These are phyloP conservation scores for Pseudognaphalium luteoalbum DNA, from an alignment of 129 eudicot species.

Conservation along the genomic window DNA sequence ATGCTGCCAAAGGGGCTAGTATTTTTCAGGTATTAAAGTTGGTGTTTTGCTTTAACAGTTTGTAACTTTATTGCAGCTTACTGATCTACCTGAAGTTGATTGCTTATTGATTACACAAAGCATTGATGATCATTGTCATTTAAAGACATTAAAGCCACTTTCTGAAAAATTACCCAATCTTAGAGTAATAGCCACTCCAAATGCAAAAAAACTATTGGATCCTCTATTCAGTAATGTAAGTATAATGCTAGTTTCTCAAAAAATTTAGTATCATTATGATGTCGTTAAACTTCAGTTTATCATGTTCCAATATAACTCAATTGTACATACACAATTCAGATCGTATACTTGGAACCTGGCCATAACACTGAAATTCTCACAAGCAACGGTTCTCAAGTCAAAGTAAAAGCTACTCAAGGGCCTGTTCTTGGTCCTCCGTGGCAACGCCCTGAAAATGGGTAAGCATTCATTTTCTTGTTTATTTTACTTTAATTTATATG, in stretches of 20 bases:
- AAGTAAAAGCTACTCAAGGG: slow-evolving; percentile 77
- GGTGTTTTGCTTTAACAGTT: slow-evolving; percentile 8
- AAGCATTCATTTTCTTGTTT: not conserved
- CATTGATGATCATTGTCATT: slow-evolving; percentile 94
- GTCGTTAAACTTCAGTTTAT: not conserved
- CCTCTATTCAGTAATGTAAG: slow-evolving; percentile 87
- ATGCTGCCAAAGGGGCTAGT: not conserved
- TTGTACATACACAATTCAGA: slow-evolving; percentile 35
- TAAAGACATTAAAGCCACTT: slow-evolving; percentile 80
- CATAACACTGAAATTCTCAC: slow-evolving; percentile 60
- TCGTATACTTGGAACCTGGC: slow-evolving; percentile 84
- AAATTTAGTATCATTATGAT: not conserved
- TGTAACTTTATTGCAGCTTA: slow-evolving; percentile 55
- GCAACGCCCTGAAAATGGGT: slow-evolving; percentile 99
- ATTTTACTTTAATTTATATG: not conserved
- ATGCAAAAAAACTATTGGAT: slow-evolving; percentile 77
- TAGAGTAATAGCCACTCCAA: slow-evolving; percentile 79
- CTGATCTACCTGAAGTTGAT: slow-evolving; percentile 82
- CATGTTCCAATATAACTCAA: slow-evolving; percentile 7
- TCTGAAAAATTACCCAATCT: slow-evolving; percentile 71
- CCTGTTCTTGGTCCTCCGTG: slow-evolving; percentile 97
- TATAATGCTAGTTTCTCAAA: slow-evolving; percentile 17
- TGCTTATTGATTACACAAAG: slow-evolving; percentile 92
- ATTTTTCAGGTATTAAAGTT: not conserved
- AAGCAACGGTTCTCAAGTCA: slow-evolving; percentile 51